Evolutionary conservation across 345 rosid species (phyloP), one percentile per base, ranked within the genome.

Genomic region (Lumnitzera racemosa): DNA sequence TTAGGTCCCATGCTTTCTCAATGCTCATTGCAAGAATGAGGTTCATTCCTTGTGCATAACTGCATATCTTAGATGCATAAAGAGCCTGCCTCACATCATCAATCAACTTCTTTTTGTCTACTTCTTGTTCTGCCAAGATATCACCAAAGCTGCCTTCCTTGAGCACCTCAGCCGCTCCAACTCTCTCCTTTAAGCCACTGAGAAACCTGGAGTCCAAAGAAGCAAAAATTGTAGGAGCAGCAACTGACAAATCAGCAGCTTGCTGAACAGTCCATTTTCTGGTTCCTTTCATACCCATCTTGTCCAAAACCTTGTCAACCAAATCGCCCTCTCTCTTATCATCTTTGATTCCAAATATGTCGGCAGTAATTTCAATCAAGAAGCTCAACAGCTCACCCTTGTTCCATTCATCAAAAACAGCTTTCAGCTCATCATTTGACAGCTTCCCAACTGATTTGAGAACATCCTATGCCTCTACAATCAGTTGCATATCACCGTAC

Each of bases 231-330:
- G 98, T 92, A 15, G 98, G 98, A 62, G 96, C 90, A 17, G 96
- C 94, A 15, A 92, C 80, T 13, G 98, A 92, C 13, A 92, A 79
- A 65, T 92, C 96, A 53, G 98, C 98, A 20, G 98, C 98, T 77
- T 92, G 98, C 69, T 92, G 98, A 15, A 92, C 98, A 0, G 98
- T 92, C 98, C 98, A 89, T 77, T 92, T 89, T 3, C 98, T 95
- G 5, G 98, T 91, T 64, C 96, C 98, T 69, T 91, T 91, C 98
- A 91, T 91, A 46, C 98, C 96, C 0, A 94, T 89, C 81, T 89
- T 92, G 75, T 92, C 98, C 74, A 92, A 70, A 55, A 92, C 96
- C 79, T 92, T 89, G 64, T 89, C 98, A 58, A 89, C 98, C 77
- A 92, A 73, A 67, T 85, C 61, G 12, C 98, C 98, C 15, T 89